Conservation (phyloP, 441 rosid species). For the Gossypium trilobum region DNA sequence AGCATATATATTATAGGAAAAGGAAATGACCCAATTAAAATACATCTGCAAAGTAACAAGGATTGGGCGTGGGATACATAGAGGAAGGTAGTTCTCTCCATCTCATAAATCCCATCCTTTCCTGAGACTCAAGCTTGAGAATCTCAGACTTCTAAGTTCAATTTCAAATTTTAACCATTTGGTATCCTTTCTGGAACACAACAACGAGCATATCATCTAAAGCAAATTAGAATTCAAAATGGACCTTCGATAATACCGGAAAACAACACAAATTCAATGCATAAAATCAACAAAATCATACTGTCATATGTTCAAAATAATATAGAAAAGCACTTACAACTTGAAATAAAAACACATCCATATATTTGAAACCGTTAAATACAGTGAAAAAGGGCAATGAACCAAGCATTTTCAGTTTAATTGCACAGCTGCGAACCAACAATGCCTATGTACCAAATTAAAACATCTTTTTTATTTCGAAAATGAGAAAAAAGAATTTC, state of each 20-base stretch:
- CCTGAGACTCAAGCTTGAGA: neutral
- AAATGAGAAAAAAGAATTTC: neutral
- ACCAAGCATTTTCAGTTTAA: neutral
- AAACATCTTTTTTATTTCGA: neutral
- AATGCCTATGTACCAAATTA: neutral
- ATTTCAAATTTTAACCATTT: neutral
- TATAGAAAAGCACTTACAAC: neutral
- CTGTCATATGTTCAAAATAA: neutral
- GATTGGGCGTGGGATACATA: neutral
- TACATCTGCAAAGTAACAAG: neutral
- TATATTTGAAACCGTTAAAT: neutral
- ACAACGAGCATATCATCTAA: neutral
- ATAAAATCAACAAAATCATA: neutral
- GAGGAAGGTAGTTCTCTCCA: neutral
- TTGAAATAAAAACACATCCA: neutral
- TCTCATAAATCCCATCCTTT: neutral
- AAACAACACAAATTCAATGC: neutral
- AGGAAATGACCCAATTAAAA: neutral
- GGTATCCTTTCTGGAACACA: neutral
- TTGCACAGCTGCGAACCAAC: neutral
- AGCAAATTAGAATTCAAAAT: neutral
- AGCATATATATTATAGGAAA: neutral
- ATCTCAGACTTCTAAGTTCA: neutral
- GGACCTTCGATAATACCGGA: neutral
- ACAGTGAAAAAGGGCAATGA: neutral